Conservation (phyloP, 2,329 filamentous ascomycete species). For the Aspergillus hortae region DNA sequence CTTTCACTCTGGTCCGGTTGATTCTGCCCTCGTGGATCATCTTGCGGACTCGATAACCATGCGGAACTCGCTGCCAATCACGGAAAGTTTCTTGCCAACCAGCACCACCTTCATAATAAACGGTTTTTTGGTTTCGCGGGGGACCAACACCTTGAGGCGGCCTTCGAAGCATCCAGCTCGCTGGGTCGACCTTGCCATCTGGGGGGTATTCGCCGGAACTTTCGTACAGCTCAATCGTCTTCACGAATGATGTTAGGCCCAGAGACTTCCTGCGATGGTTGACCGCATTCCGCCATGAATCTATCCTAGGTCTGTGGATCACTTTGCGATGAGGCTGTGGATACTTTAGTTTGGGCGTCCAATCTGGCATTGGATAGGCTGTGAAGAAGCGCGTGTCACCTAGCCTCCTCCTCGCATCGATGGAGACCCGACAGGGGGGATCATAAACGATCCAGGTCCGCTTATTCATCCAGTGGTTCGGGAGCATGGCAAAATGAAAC, state of each 20-base stretch:
- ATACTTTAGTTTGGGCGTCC: slow-evolving; percentile 25
- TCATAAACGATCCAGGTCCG: slow-evolving; percentile 39
- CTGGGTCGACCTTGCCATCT: slow-evolving; percentile 38
- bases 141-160: slow-evolving; percentile 38
- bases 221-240: slow-evolving; percentile 30
- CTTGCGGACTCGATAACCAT: slow-evolving; percentile 36
- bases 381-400: slow-evolving; percentile 37
- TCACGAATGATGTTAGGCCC: slow-evolving; percentile 28
- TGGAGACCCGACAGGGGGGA: slow-evolving; percentile 34
- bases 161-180: slow-evolving; percentile 38
- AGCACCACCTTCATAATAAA: slow-evolving; percentile 37
- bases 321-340: slow-evolving; percentile 14
- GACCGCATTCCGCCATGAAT: slow-evolving; percentile 39
- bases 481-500: slow-evolving; percentile 37
- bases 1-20: slow-evolving; percentile 31
- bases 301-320: slow-evolving; percentile 27
- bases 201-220: slow-evolving; percentile 36
- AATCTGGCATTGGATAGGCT: slow-evolving; percentile 22
- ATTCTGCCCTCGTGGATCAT: slow-evolving; percentile 32
- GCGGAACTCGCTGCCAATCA: slow-evolving; percentile 36
- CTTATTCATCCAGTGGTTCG: slow-evolving; percentile 42
- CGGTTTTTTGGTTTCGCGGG: slow-evolving; percentile 33
- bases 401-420: slow-evolving; percentile 25
- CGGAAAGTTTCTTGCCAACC: slow-evolving; percentile 40
- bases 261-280: slow-evolving; percentile 30